Percentiles rank a stretch among this genome's conserved stretches.
Evolutionary conservation across 2,329 filamentous ascomycete genomes (phyloP).

Genomic region (Neonectria ditissima): DNA sequence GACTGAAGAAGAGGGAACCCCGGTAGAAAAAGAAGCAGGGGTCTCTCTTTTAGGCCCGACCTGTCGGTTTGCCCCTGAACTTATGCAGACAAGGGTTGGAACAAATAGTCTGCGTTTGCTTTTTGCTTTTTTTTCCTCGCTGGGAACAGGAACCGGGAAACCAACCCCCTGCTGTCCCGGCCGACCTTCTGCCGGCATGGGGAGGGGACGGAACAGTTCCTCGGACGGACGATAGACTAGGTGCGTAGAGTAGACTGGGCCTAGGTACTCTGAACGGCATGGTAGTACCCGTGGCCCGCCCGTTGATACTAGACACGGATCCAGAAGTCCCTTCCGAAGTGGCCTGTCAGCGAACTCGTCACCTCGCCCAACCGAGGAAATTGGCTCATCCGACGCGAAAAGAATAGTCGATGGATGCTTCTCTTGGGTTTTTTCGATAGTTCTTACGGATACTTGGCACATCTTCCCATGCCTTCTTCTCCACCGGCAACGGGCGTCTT

Average conservation of each 20-base stretch:
- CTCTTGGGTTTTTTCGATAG: background rate
- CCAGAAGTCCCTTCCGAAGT: background rate
- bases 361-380: background rate
- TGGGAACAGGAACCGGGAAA: too few relatives aligned
- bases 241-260: too few relatives aligned
- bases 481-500: background rate
- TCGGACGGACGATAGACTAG: background rate
- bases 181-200: too few relatives aligned
- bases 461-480: background rate
- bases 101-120: background rate
- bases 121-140: too few relatives aligned
- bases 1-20: too few relatives aligned
- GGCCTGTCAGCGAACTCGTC: background rate
- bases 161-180: too few relatives aligned
- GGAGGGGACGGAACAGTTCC: too few relatives aligned
- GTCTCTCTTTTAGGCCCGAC: constrained; percentile 5
- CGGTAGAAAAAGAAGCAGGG: background rate
- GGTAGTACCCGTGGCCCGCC: too few relatives aligned
- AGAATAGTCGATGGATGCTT: background rate
- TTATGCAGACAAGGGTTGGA: background rate
- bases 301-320: background rate
- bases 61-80: background rate
- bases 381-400: background rate
- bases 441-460: too few relatives aligned
- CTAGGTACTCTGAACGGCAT: too few relatives aligned